Percentiles rank a stretch among this genome's conserved stretches.
These are phyloP conservation scores for Sarocladium brachiariae DNA, from an alignment of 2,329 filamentous ascomycete species.

Conservation along the genomic window DNA sequence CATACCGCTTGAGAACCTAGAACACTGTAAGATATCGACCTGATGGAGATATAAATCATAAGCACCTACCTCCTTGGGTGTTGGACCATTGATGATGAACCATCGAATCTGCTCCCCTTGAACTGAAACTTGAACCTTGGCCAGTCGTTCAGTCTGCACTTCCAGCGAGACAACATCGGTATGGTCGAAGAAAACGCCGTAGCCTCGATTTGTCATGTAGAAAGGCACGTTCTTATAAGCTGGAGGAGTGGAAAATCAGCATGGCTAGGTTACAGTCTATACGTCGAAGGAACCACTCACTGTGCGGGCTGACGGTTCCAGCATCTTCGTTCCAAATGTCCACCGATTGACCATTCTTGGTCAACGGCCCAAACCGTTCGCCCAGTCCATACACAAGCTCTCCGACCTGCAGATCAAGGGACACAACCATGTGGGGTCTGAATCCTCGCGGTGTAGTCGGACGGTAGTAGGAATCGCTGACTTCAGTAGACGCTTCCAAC, in stretches of 20 bases:
- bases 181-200: conserved; percentile 69
- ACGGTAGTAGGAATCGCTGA: conserved; percentile 27
- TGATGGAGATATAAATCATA: no score
- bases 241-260: conserved; percentile 9
- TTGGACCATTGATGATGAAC: conserved; percentile 65
- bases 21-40: no score
- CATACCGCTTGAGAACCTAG: conserved; percentile 56
- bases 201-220: conserved; percentile 65
- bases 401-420: conserved; percentile 46
- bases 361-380: conserved; percentile 69
- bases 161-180: conserved; percentile 65
- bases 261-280: no score
- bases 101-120: conserved; percentile 65
- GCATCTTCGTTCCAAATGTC: conserved; percentile 58
- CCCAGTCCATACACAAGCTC: conserved; percentile 70
- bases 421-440: conserved; percentile 50
- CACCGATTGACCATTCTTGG: conserved; percentile 66
- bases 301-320: conserved; percentile 59
- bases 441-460: conserved; percentile 27
- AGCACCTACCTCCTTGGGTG: conserved; percentile 53
- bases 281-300: no score
- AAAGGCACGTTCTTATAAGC: conserved; percentile 68
- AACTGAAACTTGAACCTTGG: conserved; percentile 61
- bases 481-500: background rate
- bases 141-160: conserved; percentile 67